Evolutionary conservation across 164 flowering plant species (phyloP).

Genomic region (Stephania yunnanensis): DNA sequence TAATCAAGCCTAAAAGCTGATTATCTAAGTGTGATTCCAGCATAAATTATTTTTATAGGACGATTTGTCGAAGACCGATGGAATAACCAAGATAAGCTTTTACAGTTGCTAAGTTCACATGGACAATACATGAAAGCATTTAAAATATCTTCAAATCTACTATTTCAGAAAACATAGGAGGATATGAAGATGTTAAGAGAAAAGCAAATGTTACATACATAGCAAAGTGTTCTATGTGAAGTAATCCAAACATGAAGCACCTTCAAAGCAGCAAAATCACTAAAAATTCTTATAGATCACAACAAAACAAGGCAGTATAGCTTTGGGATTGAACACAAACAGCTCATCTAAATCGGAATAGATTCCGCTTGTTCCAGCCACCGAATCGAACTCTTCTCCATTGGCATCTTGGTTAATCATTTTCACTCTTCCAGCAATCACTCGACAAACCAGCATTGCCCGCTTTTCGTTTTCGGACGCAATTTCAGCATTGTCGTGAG

Average conservation of each 20-base stretch:
- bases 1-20: not conserved
- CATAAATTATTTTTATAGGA: no score
- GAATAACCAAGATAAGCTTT: not conserved
- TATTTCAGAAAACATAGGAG: not conserved
- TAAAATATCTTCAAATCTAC: not conserved
- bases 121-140: not conserved
- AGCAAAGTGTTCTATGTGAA: slow-evolving; percentile 5
- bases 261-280: not conserved
- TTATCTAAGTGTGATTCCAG: no score
- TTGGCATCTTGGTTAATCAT: slow-evolving; percentile 34
- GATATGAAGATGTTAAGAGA: not conserved
- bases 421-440: slow-evolving; percentile 87
- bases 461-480: slow-evolving; percentile 37
- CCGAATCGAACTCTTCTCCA: slow-evolving; percentile 73
- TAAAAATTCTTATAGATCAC: slow-evolving; percentile 66
- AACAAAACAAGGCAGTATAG: slow-evolving; percentile 94
- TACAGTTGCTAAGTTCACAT: not conserved
- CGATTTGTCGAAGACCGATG: not conserved
- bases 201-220: slow-evolving; percentile 3
- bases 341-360: slow-evolving; percentile 83
- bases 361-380: slow-evolving; percentile 49
- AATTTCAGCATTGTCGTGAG: slow-evolving; percentile 49
- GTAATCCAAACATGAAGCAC: not conserved
- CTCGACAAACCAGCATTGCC: slow-evolving; percentile 96
- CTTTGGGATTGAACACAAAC: slow-evolving; percentile 70